A percentile compares a stretch with the other conserved stretches of the same genome.
Evolutionary conservation across 148 eudicot genomes (phyloP).

Genomic region (Chenopodium formosanum): DNA sequence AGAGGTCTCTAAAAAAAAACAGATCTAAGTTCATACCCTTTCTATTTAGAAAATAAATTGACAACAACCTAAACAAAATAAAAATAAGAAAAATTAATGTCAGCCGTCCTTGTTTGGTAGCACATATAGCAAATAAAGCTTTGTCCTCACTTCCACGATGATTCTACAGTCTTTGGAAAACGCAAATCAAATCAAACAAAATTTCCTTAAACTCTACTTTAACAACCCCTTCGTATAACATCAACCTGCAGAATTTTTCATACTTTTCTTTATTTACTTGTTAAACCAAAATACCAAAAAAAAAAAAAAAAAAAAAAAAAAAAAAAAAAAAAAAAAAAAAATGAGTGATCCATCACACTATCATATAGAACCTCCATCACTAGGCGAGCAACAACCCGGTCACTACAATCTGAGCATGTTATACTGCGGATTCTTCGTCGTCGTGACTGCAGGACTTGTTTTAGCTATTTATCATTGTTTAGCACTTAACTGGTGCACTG

Average conservation of each 20-base stretch:
- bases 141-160: constrained; percentile 2
- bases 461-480: constrained; percentile 53
- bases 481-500: constrained; percentile 39
- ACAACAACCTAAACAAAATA: not conserved
- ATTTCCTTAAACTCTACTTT: not conserved
- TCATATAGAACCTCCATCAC: constrained; percentile 10
- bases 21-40: not conserved
- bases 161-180: not conserved
- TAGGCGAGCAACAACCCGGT: not conserved
- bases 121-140: not conserved
- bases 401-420: constrained; percentile 37
- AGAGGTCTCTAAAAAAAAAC: not conserved
- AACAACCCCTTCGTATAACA: not conserved
- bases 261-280: not conserved
- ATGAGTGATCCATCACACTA: constrained; percentile 17
- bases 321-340: not conserved
- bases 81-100: not conserved
- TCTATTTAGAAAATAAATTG: not conserved
- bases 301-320: not conserved
- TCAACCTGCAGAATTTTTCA: not conserved
- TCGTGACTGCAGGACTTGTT: constrained; percentile 40
- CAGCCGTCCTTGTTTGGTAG: constrained; percentile 20
- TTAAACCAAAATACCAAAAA: not conserved
- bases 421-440: constrained; percentile 63
- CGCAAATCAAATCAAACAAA: constrained; percentile 2